Base-by-base conservation (phyloP, 352 stramenopile species). In the Pythium myriotylum region DNA sequence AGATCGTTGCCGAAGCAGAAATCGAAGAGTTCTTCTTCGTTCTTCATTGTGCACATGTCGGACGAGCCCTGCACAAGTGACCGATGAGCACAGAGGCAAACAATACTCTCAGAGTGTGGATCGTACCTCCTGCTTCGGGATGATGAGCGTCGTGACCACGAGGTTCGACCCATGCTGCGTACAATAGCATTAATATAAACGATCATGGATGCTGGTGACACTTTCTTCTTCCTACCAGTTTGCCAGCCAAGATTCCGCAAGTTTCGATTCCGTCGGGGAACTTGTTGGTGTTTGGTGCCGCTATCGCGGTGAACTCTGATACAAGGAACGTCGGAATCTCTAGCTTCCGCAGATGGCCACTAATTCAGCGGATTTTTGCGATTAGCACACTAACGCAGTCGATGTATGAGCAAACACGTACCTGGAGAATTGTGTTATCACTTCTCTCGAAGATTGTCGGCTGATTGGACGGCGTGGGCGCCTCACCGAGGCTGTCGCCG, bases 21-120 rank as follows among this genome's bases (percentile, higher is more conserved):
- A 46, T 91, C 86, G 45, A 93, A 95, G 10, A 97, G 68, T 43
- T 95, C 87, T 65, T 92, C 81, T 68, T 96, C 88, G 56, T 95
- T 88, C 19, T 77, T 95, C 81, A 96, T 95, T 12, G 72, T 81
- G 40, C 82, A 92, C 71, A 88, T 94, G 54, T 97, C 86, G 17
- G 84, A 90, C 8, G 86, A 91, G 10, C 88, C 89, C 83, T 93
- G n/a, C 19, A 59, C 37, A 23, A 10, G 24, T 53, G 10, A 27
- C 14, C 2, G 5, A 47, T 4, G 20, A 12, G 22, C 8, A 5
- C 17, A 19, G 48, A 43, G 26, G 13, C 46, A 14, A 29, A 24
- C 1, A 53, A 22, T 12, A 23, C 1, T 6, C 16, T 19, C 12
- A 12, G 12, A 24, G 4, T 12, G 12, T 5, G 10, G 2, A 37